Base-by-base conservation (phyloP, 768 basidiomycete species). In the Leccinum longicurvipes region DNA sequence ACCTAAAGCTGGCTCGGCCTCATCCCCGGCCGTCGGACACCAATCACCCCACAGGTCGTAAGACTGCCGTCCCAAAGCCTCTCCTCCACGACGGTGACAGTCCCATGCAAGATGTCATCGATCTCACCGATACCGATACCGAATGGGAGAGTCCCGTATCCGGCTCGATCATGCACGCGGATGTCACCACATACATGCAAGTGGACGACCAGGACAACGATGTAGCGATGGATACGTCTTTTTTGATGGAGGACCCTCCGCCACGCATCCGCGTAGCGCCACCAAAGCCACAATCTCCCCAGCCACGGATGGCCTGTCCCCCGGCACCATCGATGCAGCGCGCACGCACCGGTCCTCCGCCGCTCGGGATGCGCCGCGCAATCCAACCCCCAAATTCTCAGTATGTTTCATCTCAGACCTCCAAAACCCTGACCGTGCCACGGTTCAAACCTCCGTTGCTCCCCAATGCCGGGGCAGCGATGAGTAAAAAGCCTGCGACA, bases 371-470 rank as follows among this genome's bases (percentile, higher is more conserved):
- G 69, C 69, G 69, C 17, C 64, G 71, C 14, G 51, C 53, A 0
- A 34, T 65, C 14, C 61, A 60, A 24, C 45, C 56, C 17, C 59
- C 55, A 25, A 9, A 58, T 41, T 60, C 70, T 0, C 70, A 72
- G 28, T 65, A 58, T 11, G 15, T 39, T 17, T 45, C 57, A 2
- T 59, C 69, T 5, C 70, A 70, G 28, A 29, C 23, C 36, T 25
- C 67, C 44, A 70, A 59, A 29, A 14, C 51, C 15, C 21, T 24
- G 17, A 52, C 50, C 4, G 62, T 60, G 12, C 67, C 70, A 2
- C 61, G 64, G 25, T 70, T 70, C 54, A 70, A 66, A 27, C 70
- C 70, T 1, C 70, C 70, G 1, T 50, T 68, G 29, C 61, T 64
- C 14, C 24, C 57, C 19, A 59, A 28, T 49, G 48, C 39, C 19